Base-by-base conservation (phyloP, 352 stramenopile species). In the Globisporangium heterothallicum region DNA sequence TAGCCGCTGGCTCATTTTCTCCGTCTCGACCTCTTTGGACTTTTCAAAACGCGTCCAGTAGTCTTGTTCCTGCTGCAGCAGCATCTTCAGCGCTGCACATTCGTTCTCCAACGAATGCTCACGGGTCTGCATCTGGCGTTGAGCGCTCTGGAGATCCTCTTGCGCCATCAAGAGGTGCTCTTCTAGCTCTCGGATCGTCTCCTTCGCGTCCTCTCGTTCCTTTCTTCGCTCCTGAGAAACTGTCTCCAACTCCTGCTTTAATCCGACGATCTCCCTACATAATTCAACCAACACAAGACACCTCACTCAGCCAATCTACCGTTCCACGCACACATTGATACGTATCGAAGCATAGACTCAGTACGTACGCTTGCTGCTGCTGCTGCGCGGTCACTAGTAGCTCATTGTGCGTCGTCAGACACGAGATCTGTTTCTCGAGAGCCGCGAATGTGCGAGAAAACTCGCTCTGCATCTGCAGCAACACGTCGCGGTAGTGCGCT, bases 381-480 rank as follows among this genome's bases (percentile, higher is more conserved):
- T 57, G 34, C 12, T 70, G 54, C 6, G 38, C 32, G 1, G 18
- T 27, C 2, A 21, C 24, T 2, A 87, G 65, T 42, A 82, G 58
- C 38, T 66, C 61, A 49, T 90, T 85, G 63, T 85, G 78, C 26
- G 58, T 49, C 32, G 66, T 61, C 16, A 90, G 63, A 1, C 62
- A 49, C 45, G 56, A 42, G 21, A 81, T 55, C 44, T 84, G 76
- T 56, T 79, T 75, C 64, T 90, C 78, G 22, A 88, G 51, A 26
- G 78, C 74, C 19, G 53, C 25, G 7, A 83, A 68, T 0, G 78
- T 70, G 36, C 70, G 70, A 43, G 58, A 24, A 38, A 84, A 88
- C 56, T 88, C 78, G 61, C 49, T 61, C 70, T 85, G 76, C 59
- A 90, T 73, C 61, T 81, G 70, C 50, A 59, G 45, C 56, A 86